These are phyloP conservation scores for Arbutus unedo DNA, from an alignment of 148 eudicot species.

Conservation along the genomic window DNA sequence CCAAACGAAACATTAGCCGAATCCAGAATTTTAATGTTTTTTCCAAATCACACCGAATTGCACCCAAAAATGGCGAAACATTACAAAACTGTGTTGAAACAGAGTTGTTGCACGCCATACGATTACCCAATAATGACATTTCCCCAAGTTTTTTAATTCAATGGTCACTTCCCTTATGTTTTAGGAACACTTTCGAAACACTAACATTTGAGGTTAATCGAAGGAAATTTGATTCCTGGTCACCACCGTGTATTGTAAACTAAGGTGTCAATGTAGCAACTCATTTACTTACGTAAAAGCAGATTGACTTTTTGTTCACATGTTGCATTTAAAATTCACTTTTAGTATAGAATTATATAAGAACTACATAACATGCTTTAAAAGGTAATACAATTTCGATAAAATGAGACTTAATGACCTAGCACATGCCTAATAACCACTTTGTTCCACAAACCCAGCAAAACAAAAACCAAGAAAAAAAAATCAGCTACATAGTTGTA, in stretches of 20 bases:
- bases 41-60: background rate
- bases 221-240: background rate
- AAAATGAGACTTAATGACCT: background rate
- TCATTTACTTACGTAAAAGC: background rate
- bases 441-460: background rate
- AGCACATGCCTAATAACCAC: background rate
- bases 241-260: too few species aligned
- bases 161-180: background rate
- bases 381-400: background rate
- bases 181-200: background rate
- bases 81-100: background rate
- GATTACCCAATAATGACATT: background rate
- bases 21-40: background rate
- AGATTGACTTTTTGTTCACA: background rate
- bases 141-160: background rate
- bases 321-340: background rate
- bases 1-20: background rate
- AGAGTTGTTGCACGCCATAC: background rate
- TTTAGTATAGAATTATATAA: background rate
- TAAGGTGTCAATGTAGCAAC: background rate
- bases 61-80: background rate
- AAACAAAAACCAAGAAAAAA: background rate
- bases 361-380: background rate
- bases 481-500: background rate
- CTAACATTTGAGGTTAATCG: background rate